Evolutionary conservation across 345 rosid species (phyloP).

Genomic region (Euphorbia peplus): DNA sequence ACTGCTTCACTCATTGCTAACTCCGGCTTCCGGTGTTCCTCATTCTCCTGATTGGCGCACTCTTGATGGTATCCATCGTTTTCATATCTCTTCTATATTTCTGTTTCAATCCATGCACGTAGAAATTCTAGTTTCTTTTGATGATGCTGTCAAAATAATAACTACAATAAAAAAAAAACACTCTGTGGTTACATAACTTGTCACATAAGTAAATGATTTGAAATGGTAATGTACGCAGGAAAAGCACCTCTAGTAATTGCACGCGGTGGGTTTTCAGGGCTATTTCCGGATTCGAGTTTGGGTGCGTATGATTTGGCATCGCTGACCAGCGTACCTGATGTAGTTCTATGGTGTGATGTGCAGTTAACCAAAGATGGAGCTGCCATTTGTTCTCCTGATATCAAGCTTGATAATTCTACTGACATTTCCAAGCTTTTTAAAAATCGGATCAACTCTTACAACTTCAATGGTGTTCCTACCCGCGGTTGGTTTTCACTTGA

Average conservation of each 20-base stretch:
- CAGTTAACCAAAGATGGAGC: constrained; percentile 74
- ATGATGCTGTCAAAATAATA: too few species aligned
- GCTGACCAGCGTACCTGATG: constrained; percentile 27
- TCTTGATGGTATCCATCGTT: background rate
- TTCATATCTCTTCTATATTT: background rate
- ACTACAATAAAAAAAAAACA: too few species aligned
- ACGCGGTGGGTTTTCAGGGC: constrained; percentile 91
- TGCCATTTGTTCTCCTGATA: constrained; percentile 74
- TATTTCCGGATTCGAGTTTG: constrained; percentile 64
- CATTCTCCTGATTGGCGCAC: background rate
- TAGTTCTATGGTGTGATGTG: constrained; percentile 78
- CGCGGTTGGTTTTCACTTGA: constrained; percentile 73
- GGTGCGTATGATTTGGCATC: constrained; percentile 47
- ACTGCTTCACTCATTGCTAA: background rate
- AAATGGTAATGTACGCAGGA: constrained; percentile 50
- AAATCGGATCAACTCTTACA: constrained; percentile 25
- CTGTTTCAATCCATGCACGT: too few species aligned
- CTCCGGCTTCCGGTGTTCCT: background rate
- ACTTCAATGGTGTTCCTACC: constrained; percentile 52
- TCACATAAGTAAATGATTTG: too few species aligned
- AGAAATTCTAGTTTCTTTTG: too few species aligned
- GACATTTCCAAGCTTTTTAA: constrained; percentile 9
- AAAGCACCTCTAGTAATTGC: constrained; percentile 61
- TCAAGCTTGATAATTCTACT: constrained; percentile 56
- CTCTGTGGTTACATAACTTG: too few species aligned